Evolutionary conservation across 176 grass and related monocot species (phyloP), one percentile per base, ranked within the genome.

Genomic region (Elymus sibiricus): DNA sequence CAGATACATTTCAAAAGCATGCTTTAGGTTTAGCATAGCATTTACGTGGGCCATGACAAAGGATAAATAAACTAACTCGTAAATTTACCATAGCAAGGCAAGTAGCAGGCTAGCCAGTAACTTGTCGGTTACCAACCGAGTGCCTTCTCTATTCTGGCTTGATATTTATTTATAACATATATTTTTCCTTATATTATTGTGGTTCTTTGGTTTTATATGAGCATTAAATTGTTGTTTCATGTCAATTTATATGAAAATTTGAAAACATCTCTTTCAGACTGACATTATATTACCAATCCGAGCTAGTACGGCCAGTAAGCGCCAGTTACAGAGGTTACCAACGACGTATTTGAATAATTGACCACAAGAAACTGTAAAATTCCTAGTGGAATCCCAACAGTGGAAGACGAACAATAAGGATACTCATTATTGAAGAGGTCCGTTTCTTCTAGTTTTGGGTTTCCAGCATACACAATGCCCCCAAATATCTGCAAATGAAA

Each of bases 391-490:
- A 74, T 61, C 26, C 12, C 71, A 60, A 28, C 55, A 63, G 37
- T 24, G 35, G 19, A 44, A 60, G 11, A 87, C 77, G 34, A 72
- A 7, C 31, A 43, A 88, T 72, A 88, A 92, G 91, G 88, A 89
- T 98, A 98, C 96, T 98, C 93, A 0, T 94, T 92, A 63, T 9
- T 68, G 76, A 89, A 98, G 39, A 98, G 93, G 76, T 87, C 92
- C 12, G 96, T 98, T 76, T 88, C 84, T 82, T 87, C 83, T 66
- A 98, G 86, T 81, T 89, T 90, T 2, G 93, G 82, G 79, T 98
- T 98, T 86, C 84, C 93, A 77, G 51, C 82, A 67, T 92, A 95
- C 61, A 98, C 96, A 53, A 95, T 80, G 79, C 96, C 96, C 79
- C 96, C 96, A 90, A 98, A 98, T 39, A 95, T 81, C 96, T 98